Base-by-base conservation (phyloP, 75 land plant species). In the Chamaecyparis obtusa region DNA sequence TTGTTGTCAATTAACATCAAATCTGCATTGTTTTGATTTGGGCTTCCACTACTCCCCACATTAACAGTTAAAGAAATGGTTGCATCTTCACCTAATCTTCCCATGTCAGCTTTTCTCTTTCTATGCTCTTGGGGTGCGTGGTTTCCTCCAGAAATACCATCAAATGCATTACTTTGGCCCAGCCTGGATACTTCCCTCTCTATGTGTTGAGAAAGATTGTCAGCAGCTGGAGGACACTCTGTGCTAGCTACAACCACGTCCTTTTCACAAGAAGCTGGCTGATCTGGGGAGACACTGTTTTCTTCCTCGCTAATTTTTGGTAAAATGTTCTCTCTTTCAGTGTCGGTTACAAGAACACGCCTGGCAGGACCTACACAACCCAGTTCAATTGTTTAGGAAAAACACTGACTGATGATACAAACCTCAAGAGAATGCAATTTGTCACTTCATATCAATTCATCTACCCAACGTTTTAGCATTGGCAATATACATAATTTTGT, bases 71-170 rank as follows among this genome's bases (percentile, higher is more conserved):
- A 24, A n/a, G 83, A 81, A 41, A 81, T 44, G 30, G 83, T 43
- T 24, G 54, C 14, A 43, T 81, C 83, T 81, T 81, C 83, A 81
- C 44, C 83, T 27, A 81, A 10, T 44, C 35, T 74, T 74, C 33
- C 76, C 16, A 33, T 74, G 33, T 74, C 76, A 32, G 83, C 46
- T 81, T 81, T 81, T 81, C 83, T 81, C 83, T 81, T 81, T 81
- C 83, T 44, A 21, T 43, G 83, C 9, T 81, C 83, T 81, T 27
- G 83, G 15, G n/a, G 51, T 27, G 46, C 83, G 13, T 46, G 21
- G 83, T 81, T 81, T 81, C 49, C 49, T 43, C 32, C 83, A 81
- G 15, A 27, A 46, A 81, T 46, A 10, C 51, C 48, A 46, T n/a
- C 83, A 46, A 11, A 81, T 81, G 83, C 46, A 81, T 24, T 43